Conservation (phyloP, 345 rosid species). For the Boechera retrofracta region DNA sequence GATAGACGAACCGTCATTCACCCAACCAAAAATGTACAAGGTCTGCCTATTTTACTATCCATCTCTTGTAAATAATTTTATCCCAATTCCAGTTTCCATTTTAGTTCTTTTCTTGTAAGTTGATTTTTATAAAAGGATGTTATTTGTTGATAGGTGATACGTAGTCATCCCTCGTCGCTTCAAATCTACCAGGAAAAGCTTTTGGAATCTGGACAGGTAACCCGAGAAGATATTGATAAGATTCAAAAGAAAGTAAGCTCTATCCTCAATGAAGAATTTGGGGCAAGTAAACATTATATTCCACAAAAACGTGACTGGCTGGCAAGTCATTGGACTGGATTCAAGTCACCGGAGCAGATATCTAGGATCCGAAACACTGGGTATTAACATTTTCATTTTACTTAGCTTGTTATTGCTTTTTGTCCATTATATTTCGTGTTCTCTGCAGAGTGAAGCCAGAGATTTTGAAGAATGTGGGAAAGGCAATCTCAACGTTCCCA, state of each 20-base stretch:
- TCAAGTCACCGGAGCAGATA: conserved; percentile 79
- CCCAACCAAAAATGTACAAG: conserved; percentile 86
- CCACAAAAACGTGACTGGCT: conserved; percentile 79
- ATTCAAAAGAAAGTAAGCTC: conserved; percentile 64
- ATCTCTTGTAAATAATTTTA: not conserved
- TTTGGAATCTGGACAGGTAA: conserved; percentile 65
- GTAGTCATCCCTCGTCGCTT: conserved; percentile 69
- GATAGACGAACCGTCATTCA: conserved; percentile 84
- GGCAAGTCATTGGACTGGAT: conserved; percentile 78
- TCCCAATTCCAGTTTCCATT: not conserved
- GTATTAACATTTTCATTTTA: conserved; percentile 41
- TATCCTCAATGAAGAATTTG: conserved; percentile 73
- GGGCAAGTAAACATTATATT: conserved; percentile 69
- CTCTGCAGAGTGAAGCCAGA: conserved; percentile 70
- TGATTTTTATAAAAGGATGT: not conserved
- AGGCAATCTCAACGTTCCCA: conserved; percentile 69
- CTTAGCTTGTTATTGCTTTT: conserved; percentile 12
- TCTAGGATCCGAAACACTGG: conserved; percentile 78
- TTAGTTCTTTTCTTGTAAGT: not conserved
- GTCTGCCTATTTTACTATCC: conserved; percentile 42
- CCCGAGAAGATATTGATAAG: conserved; percentile 59
- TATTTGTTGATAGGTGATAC: conserved; percentile 55
- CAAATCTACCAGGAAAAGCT: conserved; percentile 65
- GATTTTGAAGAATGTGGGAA: conserved; percentile 71
- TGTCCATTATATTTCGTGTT: not conserved